Base-by-base conservation (phyloP, 192 early-diverging fungal genomes). In the Dissophora ornata region DNA sequence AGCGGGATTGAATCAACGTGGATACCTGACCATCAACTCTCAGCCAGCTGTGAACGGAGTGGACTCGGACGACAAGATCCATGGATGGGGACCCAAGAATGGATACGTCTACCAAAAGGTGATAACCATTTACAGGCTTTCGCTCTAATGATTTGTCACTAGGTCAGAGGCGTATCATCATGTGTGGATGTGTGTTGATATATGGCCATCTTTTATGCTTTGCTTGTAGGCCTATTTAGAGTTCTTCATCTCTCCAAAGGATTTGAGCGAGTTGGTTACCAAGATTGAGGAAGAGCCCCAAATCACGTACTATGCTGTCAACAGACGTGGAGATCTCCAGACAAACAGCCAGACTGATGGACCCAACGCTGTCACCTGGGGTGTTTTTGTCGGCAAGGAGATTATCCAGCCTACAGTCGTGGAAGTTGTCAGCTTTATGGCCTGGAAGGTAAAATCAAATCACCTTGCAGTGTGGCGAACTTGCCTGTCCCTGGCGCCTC, bases 361-460 rank as follows among this genome's bases (percentile, higher is more conserved):
- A 15, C 93, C 97, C 25, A 99, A 97, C 71, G 96, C 95, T 13
- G 90, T 99, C 5, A 98, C 98, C 2, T 99, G 98, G 98, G 98
- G 98, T 48, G 97, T 99, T 10, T 99, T 99, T 83, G 95, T 96
- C 7, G 96, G 97, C 46, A 92, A 94, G 48, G 94, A 97, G 67
- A 91, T 99, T 50, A 85, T 98, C 22, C 96, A 99, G 82, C 95
- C 97, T 6, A 97, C 98, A 18, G 83, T 97, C 48, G 96, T 99
- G n/a, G 98, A 99, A 66, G 78, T 90, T 57, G 87, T 84, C 46
- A 91, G 87, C 47, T 99, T 99, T 78, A 84, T 95, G 82, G 95
- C 98, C 2, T 99, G 98, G 98, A 94, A 94, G 77, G 80, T 82
- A 79, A 46, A 11, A 7, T 22, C n/a, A n/a, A n/a, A n/a, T n/a